Conservation (phyloP, 345 rosid genomes). For the Hevea brasiliensis region DNA sequence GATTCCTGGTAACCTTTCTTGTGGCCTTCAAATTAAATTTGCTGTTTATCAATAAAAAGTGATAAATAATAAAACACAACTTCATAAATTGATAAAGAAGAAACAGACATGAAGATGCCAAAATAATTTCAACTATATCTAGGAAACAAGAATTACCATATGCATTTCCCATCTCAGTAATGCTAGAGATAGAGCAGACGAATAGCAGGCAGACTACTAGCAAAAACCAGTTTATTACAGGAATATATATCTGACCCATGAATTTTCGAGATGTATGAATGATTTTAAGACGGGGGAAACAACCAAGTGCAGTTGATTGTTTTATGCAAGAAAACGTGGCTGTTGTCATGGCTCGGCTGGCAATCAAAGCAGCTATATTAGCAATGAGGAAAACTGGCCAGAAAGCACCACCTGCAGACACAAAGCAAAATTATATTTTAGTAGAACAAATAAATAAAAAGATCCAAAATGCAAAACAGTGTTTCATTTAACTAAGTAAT, state of each 20-base stretch:
- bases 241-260: conserved; percentile 99
- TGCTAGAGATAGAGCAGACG: conserved; percentile 79
- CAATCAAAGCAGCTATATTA: conserved; percentile 89
- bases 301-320: conserved; percentile 94
- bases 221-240: conserved; percentile 99
- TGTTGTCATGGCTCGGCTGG: conserved; percentile 98
- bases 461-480: conserved; percentile 8
- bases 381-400: conserved; percentile 91
- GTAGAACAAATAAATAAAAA: background rate
- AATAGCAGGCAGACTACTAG: conserved; percentile 77
- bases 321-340: conserved; percentile 99
- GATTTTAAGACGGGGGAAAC: conserved; percentile 97
- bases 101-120: background rate
- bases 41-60: background rate
- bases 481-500: background rate
- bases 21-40: background rate
- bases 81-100: background rate
- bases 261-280: conserved; percentile 97
- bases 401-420: conserved; percentile 66
- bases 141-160: conserved; percentile 65
- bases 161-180: conserved; percentile 93
- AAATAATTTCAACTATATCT: background rate
- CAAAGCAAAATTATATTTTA: conserved; percentile 12
- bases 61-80: background rate
- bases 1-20: background rate